Evolutionary conservation across 164 flowering plant species (phyloP).

Genomic region (Nelumbo lutea): DNA sequence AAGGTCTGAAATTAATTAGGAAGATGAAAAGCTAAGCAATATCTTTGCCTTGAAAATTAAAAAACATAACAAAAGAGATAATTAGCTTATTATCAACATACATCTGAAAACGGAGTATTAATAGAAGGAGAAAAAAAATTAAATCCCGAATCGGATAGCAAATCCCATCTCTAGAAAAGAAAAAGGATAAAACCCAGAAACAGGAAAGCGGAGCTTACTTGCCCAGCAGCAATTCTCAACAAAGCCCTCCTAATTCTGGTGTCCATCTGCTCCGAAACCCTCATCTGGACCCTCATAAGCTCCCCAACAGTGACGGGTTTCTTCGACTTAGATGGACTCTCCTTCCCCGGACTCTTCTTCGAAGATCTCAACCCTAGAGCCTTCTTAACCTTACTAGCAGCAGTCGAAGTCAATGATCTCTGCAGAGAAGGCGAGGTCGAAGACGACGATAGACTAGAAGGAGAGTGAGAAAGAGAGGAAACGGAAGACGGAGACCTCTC

Average conservation of each 20-base stretch:
- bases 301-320: constrained; percentile 59
- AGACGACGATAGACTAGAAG: constrained; percentile 9
- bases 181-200: neutral
- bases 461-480: constrained; percentile 2
- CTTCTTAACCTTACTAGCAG: constrained; percentile 76
- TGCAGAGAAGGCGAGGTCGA: constrained; percentile 38
- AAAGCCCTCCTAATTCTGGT: constrained; percentile 66
- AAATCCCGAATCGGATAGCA: neutral
- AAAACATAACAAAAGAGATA: too few species aligned
- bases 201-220: constrained; percentile 36
- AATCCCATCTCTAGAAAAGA: too few species aligned
- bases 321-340: constrained; percentile 27
- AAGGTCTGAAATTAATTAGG: too few species aligned
- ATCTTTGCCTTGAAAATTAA: too few species aligned
- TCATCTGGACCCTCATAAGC: constrained; percentile 77
- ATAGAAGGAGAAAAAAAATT: neutral
- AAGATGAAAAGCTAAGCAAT: too few species aligned
- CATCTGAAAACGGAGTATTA: too few species aligned
- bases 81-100: too few species aligned
- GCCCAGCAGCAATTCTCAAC: constrained; percentile 74
- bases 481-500: constrained; percentile 16
- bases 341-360: constrained; percentile 23
- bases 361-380: constrained; percentile 55
- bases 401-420: constrained; percentile 60
- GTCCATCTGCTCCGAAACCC: constrained; percentile 76